Evolutionary conservation across 208 protist genomes (phyloP), one percentile per base, ranked within the genome.

Genomic region (Wallacemonas sp.): DNA sequence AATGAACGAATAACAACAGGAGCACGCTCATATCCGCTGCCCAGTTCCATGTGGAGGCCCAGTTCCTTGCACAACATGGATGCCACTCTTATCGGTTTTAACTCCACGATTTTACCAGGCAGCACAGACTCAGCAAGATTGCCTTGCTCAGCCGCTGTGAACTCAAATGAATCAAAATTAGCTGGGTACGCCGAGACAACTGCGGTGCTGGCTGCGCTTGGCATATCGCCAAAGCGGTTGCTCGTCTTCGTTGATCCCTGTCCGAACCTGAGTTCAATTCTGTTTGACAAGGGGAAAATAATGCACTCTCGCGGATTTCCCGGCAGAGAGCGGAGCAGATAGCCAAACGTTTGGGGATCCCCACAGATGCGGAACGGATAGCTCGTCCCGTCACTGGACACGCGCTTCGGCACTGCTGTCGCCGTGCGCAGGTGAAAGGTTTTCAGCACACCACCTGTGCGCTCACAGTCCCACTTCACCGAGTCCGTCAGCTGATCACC

Each of bases 121-220:
- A 58, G 28, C 2, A 26, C 22, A 24, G 46, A 31, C 2, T 5
- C n/a, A 3, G 11, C 51, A 33, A 2, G n/a, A 19, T 21, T n/a
- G 30, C 4, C 30, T n/a, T 39, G 15, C 41, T 6, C 5, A 24
- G 33, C 51, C 0, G 22, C 2, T 30, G 6, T n/a, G 31, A 26
- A 58, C 30, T 58, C 51, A n/a, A 58, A 58, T 8, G 19, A 39
- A 31, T 58, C 51, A 38, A 58, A 58, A 58, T 27, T 58, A 31
- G 51, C 19, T 2, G 51, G 30, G 41, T 58, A 30, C 17, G 51
- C 51, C 21, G 30, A 30, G 4, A 58, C 51, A 2, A 58, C 28
- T 5, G 51, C 51, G 8, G 51, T 39, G 51, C 51, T 39, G 6
- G 22, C 51, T 3, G n/a, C 28, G 2, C 4, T 38, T n/a, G 51